Conservation (phyloP, 225 moss, liverwort and hornwort genomes). For the Polytrichum commune region DNA sequence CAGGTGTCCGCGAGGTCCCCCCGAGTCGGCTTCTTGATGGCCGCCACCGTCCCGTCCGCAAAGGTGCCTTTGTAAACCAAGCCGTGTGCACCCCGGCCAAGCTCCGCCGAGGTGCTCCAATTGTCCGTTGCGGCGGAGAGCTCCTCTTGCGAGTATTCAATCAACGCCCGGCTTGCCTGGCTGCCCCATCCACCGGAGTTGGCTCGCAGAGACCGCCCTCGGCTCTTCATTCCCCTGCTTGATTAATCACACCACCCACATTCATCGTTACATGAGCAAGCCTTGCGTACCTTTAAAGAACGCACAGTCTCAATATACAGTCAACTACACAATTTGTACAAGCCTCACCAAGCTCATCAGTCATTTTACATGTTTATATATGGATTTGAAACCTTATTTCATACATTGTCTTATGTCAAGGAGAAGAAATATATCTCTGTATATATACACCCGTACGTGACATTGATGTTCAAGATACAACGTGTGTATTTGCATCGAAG, state of each 20-base stretch:
- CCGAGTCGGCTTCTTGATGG: conserved; percentile 67
- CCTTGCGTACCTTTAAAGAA: not conserved
- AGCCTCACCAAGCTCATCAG: no score
- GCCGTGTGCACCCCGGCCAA: conserved; percentile 70
- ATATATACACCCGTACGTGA: no score
- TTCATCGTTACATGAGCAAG: not conserved
- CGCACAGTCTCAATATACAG: no score
- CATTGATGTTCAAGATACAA: no score
- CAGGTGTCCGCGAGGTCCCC: conserved; percentile 18
- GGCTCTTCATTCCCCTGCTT: not conserved
- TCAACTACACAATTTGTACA: no score
- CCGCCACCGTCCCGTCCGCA: conserved; percentile 55
- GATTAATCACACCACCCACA: not conserved
- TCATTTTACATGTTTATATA: no score
- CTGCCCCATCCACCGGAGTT: conserved; percentile 28
- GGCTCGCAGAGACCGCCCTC: conserved; percentile 11
- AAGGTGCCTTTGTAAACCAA: conserved; percentile 69
- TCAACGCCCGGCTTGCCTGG: conserved; percentile 19
- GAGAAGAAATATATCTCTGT: no score
- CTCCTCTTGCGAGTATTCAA: conserved; percentile 20
- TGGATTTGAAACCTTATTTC: no score
- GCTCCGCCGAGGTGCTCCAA: conserved; percentile 40
- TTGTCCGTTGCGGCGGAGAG: conserved; percentile 23
- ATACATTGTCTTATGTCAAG: no score
- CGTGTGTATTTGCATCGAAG: no score